phyloP scores from a whole-genome alignment of 257 asterid species.

The Cynanchum wilfordii region DNA sequence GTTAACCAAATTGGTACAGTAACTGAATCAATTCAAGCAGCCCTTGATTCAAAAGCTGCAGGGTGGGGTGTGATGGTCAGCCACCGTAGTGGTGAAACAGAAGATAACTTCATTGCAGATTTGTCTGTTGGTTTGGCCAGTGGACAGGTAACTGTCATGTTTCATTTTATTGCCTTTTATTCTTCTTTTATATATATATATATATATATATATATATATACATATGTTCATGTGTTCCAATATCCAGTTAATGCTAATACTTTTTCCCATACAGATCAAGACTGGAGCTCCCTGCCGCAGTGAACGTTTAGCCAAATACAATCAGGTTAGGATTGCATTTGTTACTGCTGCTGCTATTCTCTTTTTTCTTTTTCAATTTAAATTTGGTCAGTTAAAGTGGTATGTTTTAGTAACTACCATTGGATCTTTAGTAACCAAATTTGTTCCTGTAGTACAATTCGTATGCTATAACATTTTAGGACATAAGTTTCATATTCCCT shows the following conservation, averaged over 20 bases:
- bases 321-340: constrained; percentile 51
- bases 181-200: not conserved
- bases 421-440: not conserved
- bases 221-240: not conserved
- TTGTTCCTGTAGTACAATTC: not conserved
- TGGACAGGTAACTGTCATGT: constrained; percentile 64
- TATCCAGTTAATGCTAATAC: constrained; percentile 6
- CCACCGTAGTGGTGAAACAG: constrained; percentile 99
- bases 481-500: not conserved
- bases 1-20: constrained; percentile 97
- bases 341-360: not conserved
- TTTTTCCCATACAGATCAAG: constrained; percentile 52
- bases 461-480: not conserved
- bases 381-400: not conserved
- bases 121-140: constrained; percentile 94
- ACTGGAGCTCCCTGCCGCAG: constrained; percentile 99
- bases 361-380: not conserved
- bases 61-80: constrained; percentile 99
- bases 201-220: too few species aligned
- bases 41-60: constrained; percentile 95
- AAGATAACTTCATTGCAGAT: constrained; percentile 97
- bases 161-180: not conserved
- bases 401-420: not conserved
- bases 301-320: constrained; percentile 93
- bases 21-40: constrained; percentile 97